A percentile compares a stretch with the other conserved stretches of the same genome.
These are phyloP conservation scores for Solanum pimpinellifolium DNA, from an alignment of 257 asterid species.

Conservation along the genomic window DNA sequence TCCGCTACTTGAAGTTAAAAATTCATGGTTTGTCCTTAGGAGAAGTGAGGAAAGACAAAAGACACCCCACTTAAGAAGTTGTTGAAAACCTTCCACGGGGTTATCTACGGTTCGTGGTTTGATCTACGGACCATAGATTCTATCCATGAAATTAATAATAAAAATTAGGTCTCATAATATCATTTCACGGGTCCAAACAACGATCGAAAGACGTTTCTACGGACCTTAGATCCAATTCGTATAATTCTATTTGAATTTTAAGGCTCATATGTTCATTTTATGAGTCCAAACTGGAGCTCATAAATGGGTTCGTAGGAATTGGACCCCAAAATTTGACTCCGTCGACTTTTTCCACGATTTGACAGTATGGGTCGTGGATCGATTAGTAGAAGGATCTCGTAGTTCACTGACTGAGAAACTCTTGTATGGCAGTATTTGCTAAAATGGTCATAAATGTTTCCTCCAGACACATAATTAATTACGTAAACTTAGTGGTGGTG, in stretches of 20 bases:
- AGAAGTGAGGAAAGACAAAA: background rate
- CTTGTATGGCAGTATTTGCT: background rate
- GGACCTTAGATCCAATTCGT: background rate
- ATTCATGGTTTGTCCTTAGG: background rate
- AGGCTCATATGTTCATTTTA: background rate
- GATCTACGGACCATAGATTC: background rate
- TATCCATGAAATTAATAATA: too few species aligned
- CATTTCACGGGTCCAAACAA: background rate
- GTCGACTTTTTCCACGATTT: background rate
- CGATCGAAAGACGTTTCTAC: fast-evolving
- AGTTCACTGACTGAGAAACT: background rate
- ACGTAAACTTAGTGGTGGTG: background rate
- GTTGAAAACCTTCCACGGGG: background rate
- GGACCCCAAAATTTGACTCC: background rate
- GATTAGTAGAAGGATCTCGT: background rate
- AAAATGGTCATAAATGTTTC: background rate
- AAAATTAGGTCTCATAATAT: too few species aligned
- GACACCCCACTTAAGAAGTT: background rate
- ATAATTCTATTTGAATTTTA: background rate
- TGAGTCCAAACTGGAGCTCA: background rate
- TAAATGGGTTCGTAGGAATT: background rate
- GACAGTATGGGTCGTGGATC: background rate
- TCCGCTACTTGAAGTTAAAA: background rate
- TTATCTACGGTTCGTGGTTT: background rate
- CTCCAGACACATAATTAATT: background rate